These are phyloP conservation scores for Brettanomyces nanus DNA, from an alignment of 805 yeast species.

Conservation along the genomic window DNA sequence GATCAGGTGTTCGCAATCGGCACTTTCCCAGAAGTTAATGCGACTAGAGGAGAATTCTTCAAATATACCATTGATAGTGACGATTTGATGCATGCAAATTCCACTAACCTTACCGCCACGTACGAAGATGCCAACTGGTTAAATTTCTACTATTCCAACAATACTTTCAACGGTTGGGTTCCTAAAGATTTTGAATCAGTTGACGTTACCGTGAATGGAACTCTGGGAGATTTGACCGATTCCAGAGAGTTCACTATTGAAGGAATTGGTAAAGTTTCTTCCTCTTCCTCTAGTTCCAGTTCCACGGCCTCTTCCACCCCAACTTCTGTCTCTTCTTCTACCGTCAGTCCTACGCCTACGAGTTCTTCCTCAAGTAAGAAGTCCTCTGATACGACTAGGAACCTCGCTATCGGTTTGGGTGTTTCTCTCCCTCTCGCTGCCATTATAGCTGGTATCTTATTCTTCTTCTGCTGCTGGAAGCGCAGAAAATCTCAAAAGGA, in stretches of 20 bases:
- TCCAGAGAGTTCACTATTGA: constrained; percentile 40
- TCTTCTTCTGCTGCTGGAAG: constrained; percentile 52
- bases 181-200: constrained; percentile 40
- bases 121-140: constrained; percentile 55
- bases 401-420: constrained; percentile 84
- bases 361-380: constrained; percentile 21
- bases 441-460: constrained; percentile 35
- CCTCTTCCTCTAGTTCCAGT: constrained; percentile 18
- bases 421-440: constrained; percentile 69
- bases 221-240: constrained; percentile 28
- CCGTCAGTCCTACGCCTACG: constrained; percentile 25
- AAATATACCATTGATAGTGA: constrained; percentile 45
- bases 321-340: constrained; percentile 17
- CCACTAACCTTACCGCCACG: constrained; percentile 40
- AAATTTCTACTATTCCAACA: constrained; percentile 45
- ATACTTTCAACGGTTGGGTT: constrained; percentile 62
- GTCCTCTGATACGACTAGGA: constrained; percentile 25
- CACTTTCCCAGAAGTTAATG: constrained; percentile 51
- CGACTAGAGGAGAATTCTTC: constrained; percentile 57
- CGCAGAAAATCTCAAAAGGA: constrained; percentile 30
- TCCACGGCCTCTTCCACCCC: constrained; percentile 24
- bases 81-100: constrained; percentile 45
- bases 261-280: constrained; percentile 34
- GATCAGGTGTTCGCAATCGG: constrained; percentile 47
- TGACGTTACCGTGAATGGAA: constrained; percentile 34